phyloP scores from a whole-genome alignment of 345 rosid genomes.

The Syzygium oleosum region DNA sequence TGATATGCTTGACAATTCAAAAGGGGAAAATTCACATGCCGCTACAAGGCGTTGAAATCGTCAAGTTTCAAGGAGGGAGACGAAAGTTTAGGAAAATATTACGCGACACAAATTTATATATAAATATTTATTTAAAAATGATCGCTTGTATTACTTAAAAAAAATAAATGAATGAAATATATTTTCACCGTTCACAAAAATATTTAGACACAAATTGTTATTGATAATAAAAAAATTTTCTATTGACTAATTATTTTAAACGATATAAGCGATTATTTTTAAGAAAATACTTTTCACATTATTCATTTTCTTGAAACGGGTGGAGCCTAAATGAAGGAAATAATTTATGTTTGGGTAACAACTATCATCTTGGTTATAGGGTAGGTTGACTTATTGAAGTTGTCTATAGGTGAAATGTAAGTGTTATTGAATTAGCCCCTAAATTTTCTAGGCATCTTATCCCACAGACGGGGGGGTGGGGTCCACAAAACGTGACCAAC shows the following conservation, averaged over 20 bases:
- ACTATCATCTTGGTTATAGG: not conserved
- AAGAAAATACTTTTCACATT: too few relatives aligned
- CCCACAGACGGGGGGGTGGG: rapidly evolving
- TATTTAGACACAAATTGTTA: too few relatives aligned
- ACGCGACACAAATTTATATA: not conserved
- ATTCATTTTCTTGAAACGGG: too few relatives aligned
- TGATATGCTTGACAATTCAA: not conserved
- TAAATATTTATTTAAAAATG: too few relatives aligned
- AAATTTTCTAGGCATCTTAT: not conserved
- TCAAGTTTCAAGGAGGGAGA: not conserved
- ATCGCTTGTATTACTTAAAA: too few relatives aligned
- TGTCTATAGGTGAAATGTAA: not conserved
- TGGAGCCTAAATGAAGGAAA: not conserved
- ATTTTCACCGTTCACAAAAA: too few relatives aligned
- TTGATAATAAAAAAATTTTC: too few relatives aligned
- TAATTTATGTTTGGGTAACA: not conserved
- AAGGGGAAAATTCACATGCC: not conserved
- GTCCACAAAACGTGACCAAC: not conserved
- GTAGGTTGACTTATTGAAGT: not conserved
- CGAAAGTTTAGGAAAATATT: not conserved
- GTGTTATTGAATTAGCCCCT: not conserved
- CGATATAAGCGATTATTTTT: too few relatives aligned
- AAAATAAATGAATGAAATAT: too few relatives aligned
- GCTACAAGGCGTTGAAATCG: too few relatives aligned
- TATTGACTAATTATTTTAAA: too few relatives aligned